A percentile compares a stretch with the other conserved stretches of the same genome.
Evolutionary conservation across 148 eudicot species (phyloP).

Genomic region (Spergularia marina): DNA sequence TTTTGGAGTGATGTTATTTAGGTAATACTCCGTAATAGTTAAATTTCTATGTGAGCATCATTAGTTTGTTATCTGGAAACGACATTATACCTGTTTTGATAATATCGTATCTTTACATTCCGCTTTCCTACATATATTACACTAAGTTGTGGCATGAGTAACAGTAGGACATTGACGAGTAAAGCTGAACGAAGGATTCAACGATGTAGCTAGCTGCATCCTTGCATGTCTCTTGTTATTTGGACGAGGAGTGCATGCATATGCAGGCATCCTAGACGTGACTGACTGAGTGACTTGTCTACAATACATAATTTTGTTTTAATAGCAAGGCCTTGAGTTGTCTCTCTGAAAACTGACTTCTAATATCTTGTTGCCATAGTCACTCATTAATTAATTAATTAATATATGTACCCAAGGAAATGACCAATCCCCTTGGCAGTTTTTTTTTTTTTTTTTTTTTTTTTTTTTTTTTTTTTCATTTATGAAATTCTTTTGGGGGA

Average conservation of each 20-base stretch:
- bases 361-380: background rate
- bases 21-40: too few relatives aligned
- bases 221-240: slow-evolving; percentile 12
- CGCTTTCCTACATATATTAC: too few relatives aligned
- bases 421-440: too few relatives aligned
- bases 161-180: background rate
- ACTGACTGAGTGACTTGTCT: background rate
- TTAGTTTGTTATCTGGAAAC: too few relatives aligned
- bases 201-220: background rate
- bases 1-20: too few relatives aligned
- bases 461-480: too few relatives aligned
- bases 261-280: slow-evolving; percentile 2
- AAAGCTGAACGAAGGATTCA: background rate
- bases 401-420: too few relatives aligned
- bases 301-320: background rate
- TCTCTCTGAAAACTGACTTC: background rate
- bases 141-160: background rate
- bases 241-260: slow-evolving; percentile 13
- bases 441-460: too few relatives aligned
- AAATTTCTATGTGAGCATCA: too few relatives aligned
- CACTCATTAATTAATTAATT: background rate
- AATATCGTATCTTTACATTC: too few relatives aligned
- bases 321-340: background rate
- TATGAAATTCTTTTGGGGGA: too few relatives aligned
- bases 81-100: too few relatives aligned